Evolutionary conservation across 257 asterid species (phyloP).

Genomic region (Vinca minor): DNA sequence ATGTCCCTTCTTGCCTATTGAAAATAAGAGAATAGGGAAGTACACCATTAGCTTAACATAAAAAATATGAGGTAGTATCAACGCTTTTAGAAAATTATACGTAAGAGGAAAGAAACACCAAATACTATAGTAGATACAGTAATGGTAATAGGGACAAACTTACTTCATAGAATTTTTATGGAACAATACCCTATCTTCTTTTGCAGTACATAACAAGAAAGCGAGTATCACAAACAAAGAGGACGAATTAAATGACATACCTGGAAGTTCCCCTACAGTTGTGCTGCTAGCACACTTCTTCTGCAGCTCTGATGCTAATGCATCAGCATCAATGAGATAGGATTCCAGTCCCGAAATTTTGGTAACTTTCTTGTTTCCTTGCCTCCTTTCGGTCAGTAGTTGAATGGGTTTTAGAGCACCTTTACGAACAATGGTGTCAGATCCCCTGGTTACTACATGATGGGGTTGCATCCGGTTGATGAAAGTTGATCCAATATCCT

Average conservation of each 20-base stretch:
- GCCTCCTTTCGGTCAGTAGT: slow-evolving; percentile 85
- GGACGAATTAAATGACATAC: slow-evolving; percentile 29
- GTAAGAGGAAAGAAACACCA: background rate
- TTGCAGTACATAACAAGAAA: too few species aligned
- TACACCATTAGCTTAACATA: background rate
- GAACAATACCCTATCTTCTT: background rate
- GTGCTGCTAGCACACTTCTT: slow-evolving; percentile 96
- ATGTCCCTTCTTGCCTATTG: slow-evolving; percentile 74
- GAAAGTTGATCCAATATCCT: slow-evolving; percentile 67
- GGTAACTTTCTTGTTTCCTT: slow-evolving; percentile 89
- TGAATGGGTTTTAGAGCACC: slow-evolving; percentile 81
- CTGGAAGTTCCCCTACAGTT: slow-evolving; percentile 86
- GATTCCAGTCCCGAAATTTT: slow-evolving; percentile 91
- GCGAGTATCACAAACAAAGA: background rate
- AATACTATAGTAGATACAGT: background rate
- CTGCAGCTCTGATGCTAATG: slow-evolving; percentile 94
- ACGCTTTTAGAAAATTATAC: background rate
- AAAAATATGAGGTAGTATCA: background rate
- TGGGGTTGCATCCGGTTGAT: slow-evolving; percentile 88
- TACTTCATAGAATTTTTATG: too few species aligned
- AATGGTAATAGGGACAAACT: too few species aligned
- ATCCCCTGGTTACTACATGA: slow-evolving; percentile 59
- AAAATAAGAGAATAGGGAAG: slow-evolving; percentile 7
- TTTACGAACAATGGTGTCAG: slow-evolving; percentile 59
- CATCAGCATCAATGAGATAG: slow-evolving; percentile 69